Evolutionary conservation across 2,329 filamentous ascomycete genomes (phyloP).

Genomic region (Paraconiothyrium sp.): DNA sequence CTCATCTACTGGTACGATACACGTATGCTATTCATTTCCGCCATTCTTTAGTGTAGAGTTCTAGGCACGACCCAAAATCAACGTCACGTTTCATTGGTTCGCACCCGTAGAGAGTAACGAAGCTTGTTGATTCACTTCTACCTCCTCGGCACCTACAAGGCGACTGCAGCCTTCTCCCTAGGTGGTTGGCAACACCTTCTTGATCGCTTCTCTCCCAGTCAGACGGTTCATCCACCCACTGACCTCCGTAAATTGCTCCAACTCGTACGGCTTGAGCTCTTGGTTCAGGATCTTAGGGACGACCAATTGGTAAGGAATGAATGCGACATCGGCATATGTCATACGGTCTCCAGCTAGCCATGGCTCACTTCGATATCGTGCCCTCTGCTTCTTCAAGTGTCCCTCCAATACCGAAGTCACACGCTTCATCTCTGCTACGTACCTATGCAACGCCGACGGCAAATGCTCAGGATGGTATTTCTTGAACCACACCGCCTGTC

Average conservation of each 20-base stretch:
- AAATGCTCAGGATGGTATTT: constrained; percentile 54
- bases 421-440: constrained; percentile 57
- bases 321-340: constrained; percentile 39
- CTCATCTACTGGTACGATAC: too few species aligned
- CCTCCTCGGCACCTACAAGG: too few species aligned
- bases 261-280: neutral
- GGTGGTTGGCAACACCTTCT: neutral
- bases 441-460: constrained; percentile 57
- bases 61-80: too few species aligned
- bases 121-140: too few species aligned
- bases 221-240: neutral
- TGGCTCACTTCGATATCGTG: constrained; percentile 30
- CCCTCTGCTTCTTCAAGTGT: constrained; percentile 43
- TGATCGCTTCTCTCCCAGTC: neutral
- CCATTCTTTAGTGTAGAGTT: too few species aligned
- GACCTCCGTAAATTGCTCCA: neutral
- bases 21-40: too few species aligned
- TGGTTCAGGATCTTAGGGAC: neutral
- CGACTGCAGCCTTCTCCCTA: too few species aligned
- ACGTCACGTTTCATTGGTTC: too few species aligned
- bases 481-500: constrained; percentile 50
- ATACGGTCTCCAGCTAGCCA: constrained; percentile 41
- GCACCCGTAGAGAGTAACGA: too few species aligned
- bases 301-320: constrained; percentile 24
- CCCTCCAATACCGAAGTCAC: constrained; percentile 58